These are phyloP conservation scores for Suillus discolor DNA, from an alignment of 768 basidiomycete species.

Conservation along the genomic window DNA sequence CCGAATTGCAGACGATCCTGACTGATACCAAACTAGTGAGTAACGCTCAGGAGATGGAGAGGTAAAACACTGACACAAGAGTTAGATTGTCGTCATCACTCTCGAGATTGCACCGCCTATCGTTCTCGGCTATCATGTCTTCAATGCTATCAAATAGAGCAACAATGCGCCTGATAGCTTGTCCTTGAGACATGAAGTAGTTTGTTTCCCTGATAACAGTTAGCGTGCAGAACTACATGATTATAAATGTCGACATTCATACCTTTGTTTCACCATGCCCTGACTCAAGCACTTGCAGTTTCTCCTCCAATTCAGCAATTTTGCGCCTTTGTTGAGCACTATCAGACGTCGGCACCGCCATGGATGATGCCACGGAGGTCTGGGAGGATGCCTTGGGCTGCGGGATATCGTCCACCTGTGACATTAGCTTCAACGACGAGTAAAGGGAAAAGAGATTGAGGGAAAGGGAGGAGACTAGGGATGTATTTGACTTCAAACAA, in stretches of 20 bases:
- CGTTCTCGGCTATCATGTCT: background rate
- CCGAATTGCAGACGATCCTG: background rate
- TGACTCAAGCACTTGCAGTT: background rate
- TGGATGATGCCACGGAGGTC: no score
- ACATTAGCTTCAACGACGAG: no score
- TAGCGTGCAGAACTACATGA: background rate
- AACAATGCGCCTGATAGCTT: background rate
- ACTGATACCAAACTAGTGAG: background rate
- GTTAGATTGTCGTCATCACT: background rate
- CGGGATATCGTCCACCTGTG: no score
- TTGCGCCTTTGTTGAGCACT: background rate
- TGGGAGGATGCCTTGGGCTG: no score
- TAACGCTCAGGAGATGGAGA: background rate
- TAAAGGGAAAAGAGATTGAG: no score
- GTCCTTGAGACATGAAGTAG: background rate
- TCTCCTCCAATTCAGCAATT: background rate
- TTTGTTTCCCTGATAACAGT: background rate
- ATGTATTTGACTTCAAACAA: no score
- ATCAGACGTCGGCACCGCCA: no score
- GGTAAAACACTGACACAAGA: background rate
- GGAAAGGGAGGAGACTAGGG: no score
- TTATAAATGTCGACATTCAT: background rate
- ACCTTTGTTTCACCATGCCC: background rate
- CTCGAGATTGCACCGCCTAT: background rate
- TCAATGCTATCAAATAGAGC: background rate